Evolutionary conservation across 2,329 filamentous ascomycete genomes (phyloP), one percentile per base, ranked within the genome.

Genomic region (Nemania abortiva): DNA sequence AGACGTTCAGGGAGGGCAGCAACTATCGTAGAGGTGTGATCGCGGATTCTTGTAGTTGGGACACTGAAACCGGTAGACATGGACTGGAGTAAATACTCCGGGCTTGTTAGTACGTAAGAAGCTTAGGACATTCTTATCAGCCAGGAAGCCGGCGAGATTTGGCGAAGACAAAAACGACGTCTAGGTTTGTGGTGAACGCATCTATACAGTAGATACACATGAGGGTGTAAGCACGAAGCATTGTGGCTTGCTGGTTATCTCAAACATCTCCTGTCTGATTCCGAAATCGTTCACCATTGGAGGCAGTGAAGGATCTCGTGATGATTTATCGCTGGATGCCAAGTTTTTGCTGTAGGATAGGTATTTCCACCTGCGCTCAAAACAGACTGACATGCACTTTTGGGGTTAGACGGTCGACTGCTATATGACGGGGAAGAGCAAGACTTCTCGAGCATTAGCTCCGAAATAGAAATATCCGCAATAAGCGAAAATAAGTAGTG

Each of bases 241-340:
- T 47, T 47, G 42, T 47, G 42, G 42, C 42, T 47, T 47, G 18
- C 15, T 47, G n/a, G 42, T 47, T 18, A 47, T 47, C 42, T 47
- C 34, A 37, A 37, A 3, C 7, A 37, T 37, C n/a, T 20, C 42
- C 42, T 20, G 18, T 47, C 42, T 47, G 5, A 20, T 47, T 6
- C 18, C 53, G n/a, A 37, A 37, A 20, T 37, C 3, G 53, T 37
- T 18, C 10, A 22, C 22, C 20, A 22, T 34, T 55, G 29, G 29
- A 47, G 42, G 42, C 11, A 22, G 9, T 11, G 53, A 20, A 55
- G 20, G 29, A 55, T 37, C 34, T 37, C 31, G 31, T 37, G 29
- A 13, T 37, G 20, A 9, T 18, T 20, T 37, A 55, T 55, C 27
- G 15, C 18, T 11, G n/a, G 52, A 34, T 20, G 10, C 18, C 29